phyloP scores from a whole-genome alignment of 208 protist genomes.

The Leishmania tarentolae region DNA sequence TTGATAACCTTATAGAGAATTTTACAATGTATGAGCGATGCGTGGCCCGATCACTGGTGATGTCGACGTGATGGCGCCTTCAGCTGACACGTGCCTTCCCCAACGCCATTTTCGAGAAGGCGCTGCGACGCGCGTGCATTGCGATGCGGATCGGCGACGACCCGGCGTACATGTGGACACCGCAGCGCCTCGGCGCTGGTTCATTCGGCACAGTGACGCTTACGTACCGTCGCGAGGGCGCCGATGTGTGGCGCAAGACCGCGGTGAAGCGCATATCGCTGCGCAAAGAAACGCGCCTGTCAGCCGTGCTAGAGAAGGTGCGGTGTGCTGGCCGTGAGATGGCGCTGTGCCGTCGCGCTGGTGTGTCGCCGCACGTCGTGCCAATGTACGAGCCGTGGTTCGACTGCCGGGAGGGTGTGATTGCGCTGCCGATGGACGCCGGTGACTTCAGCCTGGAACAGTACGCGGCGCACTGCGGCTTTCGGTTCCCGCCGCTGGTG shows the following conservation, averaged over 20 bases:
- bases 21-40: not conserved
- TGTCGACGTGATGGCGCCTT: not conserved
- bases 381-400: constrained; percentile 13
- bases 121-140: not conserved
- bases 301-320: not conserved
- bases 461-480: constrained; percentile 8
- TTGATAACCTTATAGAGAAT: not conserved
- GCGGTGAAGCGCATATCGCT: constrained; percentile 17
- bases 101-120: not conserved
- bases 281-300: not conserved
- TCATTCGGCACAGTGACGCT: constrained; percentile 14
- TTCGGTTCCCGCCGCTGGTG: not conserved
- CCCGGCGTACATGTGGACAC: constrained; percentile 5
- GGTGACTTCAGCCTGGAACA: constrained; percentile 11
- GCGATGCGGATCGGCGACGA: not conserved
- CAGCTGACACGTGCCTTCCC: not conserved
- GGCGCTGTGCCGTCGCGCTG: constrained; percentile 2
- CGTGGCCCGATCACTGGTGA: not conserved
- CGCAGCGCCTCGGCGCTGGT: constrained; percentile 1
- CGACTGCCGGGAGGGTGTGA: not conserved
- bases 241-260: not conserved
- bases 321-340: constrained; percentile 3
- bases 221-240: constrained; percentile 5
- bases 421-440: constrained; percentile 17
- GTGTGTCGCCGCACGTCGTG: constrained; percentile 2